Evolutionary conservation across 768 basidiomycete genomes (phyloP).

Genomic region (Russula olivacea): DNA sequence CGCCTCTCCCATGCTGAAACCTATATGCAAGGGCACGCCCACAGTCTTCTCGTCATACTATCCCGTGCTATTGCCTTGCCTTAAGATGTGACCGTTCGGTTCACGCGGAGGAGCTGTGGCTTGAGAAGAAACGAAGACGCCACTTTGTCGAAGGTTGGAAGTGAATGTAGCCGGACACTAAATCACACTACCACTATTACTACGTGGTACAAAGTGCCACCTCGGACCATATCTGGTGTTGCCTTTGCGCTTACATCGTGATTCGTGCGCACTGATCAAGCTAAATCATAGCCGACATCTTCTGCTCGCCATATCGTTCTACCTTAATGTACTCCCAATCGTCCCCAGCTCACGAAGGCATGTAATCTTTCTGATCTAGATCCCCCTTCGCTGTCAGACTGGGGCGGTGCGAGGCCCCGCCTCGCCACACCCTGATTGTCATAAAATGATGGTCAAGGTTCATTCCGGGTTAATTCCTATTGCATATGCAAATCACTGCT

Average conservation of each 20-base stretch:
- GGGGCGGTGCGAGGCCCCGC: too few species aligned
- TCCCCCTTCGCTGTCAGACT: too few species aligned
- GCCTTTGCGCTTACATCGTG: background rate
- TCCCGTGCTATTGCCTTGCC: background rate
- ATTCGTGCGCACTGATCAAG: too few species aligned
- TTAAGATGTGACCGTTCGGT: background rate
- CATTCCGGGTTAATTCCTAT: too few species aligned
- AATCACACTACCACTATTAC: background rate
- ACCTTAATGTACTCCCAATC: too few species aligned
- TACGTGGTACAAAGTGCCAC: background rate
- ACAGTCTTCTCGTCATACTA: background rate
- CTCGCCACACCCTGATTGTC: too few species aligned
- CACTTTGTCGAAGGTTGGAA: background rate
- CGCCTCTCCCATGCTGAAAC: background rate
- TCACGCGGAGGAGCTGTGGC: background rate
- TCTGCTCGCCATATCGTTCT: too few species aligned
- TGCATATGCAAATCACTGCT: too few species aligned
- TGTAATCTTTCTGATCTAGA: too few species aligned
- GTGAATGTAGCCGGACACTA: background rate
- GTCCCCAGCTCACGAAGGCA: too few species aligned
- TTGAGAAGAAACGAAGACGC: background rate
- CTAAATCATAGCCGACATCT: background rate
- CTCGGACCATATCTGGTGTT: background rate
- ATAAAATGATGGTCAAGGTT: too few species aligned
- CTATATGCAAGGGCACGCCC: background rate